A percentile compares a stretch with the other conserved stretches of the same genome.
Conservation (phyloP, 169 alveolate species). For the Plasmodium falciparum region DNA sequence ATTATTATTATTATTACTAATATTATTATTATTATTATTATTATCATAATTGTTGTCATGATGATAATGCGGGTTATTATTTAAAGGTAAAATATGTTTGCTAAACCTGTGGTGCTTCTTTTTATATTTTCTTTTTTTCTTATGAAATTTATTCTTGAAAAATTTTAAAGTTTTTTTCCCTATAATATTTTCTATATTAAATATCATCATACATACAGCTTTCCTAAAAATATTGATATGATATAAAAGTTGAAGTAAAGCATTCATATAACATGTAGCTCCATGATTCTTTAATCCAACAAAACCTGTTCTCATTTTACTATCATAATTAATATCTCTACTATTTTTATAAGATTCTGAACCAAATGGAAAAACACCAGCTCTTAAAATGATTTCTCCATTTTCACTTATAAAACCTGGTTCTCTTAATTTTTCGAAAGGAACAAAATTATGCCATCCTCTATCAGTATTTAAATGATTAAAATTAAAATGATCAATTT, state of each 20-base stretch:
- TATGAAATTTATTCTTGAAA: constrained; percentile 64
- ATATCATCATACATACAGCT: constrained; percentile 89
- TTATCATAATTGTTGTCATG: too few relatives aligned
- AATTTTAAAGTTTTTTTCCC: constrained; percentile 74
- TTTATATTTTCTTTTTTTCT: constrained; percentile 15
- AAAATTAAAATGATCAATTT: constrained; percentile 85
- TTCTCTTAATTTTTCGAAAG: constrained; percentile 81
- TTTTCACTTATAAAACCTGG: constrained; percentile 79
- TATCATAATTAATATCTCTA: constrained; percentile 80
- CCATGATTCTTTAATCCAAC: constrained; percentile 97
- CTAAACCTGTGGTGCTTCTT: constrained; percentile 30
- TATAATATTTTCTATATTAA: constrained; percentile 79
- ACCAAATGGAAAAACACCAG: constrained; percentile 86
- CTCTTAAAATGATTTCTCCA: constrained; percentile 86
- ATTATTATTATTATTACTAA: too few relatives aligned
- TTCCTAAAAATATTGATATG: constrained; percentile 97
- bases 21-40: too few relatives aligned
- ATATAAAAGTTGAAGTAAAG: constrained; percentile 96
- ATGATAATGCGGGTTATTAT: too few relatives aligned
- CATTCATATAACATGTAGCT: constrained; percentile 99
- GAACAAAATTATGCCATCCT: constrained; percentile 89
- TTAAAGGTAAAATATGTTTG: not conserved
- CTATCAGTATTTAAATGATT: constrained; percentile 86
- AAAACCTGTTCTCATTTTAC: constrained; percentile 92
- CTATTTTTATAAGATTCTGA: constrained; percentile 84